Base-by-base conservation (phyloP, 805 yeast species). In the Metschnikowia noctiluminum region DNA sequence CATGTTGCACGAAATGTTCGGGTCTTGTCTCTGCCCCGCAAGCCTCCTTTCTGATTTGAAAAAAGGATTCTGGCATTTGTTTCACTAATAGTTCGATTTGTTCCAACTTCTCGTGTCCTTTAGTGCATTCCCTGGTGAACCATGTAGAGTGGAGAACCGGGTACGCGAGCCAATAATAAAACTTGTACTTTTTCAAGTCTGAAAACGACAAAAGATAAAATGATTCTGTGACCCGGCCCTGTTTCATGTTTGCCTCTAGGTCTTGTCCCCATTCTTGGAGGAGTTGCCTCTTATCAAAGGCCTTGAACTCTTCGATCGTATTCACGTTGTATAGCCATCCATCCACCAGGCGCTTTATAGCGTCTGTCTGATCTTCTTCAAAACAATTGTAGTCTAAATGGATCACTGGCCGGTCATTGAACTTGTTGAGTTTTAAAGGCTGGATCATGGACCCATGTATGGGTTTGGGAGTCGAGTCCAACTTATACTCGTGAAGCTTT, bases 81-180 rank as follows among this genome's bases (percentile, higher is more conserved):
- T 12, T 4, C 27, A 42, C 38, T 14, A 40, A 28, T 28, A 43
- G 40, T 32, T 48, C 52, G 12, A 52, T 44, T 15, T 35, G 45
- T 15, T 45, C 28, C 40, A 40, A 46, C 38, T 45, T 26, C 28
- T 41, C 44, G 42, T 37, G 38, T 30, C 45, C 49, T 14, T 36
- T 28, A 26, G 36, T 32, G n/a, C 38, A 27, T 5, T 55, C 55
- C 6, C 39, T 36, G 9, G 61, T 48, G 9, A 28, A 41, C 89
- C 89, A 85, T 11, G 69, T 70, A 8, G 81, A 66, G 36, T 73
- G 73, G 32, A 89, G 63, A 1, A 79, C 68, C 0, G 99, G 97
- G 53, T 81, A 82, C 13, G 89, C 85, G 54, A 88, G 78, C 99
- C 99, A 95, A 66, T 94, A 91, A 60, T 79, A 86, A 62, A 86